Percentiles rank a stretch among this genome's conserved stretches.
Evolutionary conservation across 2,329 filamentous ascomycete species (phyloP).

Genomic region (Zymoseptoria passerinii): DNA sequence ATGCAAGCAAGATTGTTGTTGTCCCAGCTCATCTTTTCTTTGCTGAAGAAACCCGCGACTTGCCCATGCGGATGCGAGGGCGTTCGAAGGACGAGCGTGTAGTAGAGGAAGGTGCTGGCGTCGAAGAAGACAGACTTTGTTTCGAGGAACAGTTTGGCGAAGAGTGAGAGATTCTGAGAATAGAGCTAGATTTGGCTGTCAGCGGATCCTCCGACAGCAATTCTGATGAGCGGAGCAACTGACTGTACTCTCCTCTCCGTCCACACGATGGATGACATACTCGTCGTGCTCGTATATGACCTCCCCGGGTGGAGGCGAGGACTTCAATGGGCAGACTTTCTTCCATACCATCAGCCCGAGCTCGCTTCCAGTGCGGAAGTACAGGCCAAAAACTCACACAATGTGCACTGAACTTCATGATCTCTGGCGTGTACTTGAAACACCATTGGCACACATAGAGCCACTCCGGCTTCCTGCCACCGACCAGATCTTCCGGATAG

Average conservation of each 20-base stretch:
- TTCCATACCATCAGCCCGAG: constrained; percentile 20
- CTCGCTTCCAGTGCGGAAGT: background rate
- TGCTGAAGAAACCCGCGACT: constrained; percentile 94
- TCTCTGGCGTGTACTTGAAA: constrained; percentile 75
- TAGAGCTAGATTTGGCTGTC: constrained; percentile 50
- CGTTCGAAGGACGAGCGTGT: constrained; percentile 66
- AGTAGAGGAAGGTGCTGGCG: constrained; percentile 88
- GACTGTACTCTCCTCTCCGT: constrained; percentile 70
- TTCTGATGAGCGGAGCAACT: background rate
- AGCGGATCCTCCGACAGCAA: background rate
- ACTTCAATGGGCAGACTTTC: constrained; percentile 38
- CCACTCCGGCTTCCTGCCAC: constrained; percentile 37
- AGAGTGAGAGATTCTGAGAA: constrained; percentile 89
- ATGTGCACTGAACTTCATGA: constrained; percentile 42
- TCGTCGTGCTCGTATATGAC: constrained; percentile 71
- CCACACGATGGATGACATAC: constrained; percentile 85
- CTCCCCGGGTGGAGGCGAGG: constrained; percentile 51
- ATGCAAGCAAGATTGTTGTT: constrained; percentile 98
- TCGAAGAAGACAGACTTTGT: constrained; percentile 99
- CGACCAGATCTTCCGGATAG: constrained; percentile 60
- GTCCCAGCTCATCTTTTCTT: constrained; percentile 98
- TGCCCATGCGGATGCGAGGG: constrained; percentile 38
- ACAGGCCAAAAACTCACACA: constrained; percentile 26
- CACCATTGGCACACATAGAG: constrained; percentile 87
- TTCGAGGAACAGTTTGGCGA: constrained; percentile 94